These are phyloP conservation scores for Thalassiosira mediterranea DNA, from an alignment of 352 stramenopile genomes.

Conservation along the genomic window DNA sequence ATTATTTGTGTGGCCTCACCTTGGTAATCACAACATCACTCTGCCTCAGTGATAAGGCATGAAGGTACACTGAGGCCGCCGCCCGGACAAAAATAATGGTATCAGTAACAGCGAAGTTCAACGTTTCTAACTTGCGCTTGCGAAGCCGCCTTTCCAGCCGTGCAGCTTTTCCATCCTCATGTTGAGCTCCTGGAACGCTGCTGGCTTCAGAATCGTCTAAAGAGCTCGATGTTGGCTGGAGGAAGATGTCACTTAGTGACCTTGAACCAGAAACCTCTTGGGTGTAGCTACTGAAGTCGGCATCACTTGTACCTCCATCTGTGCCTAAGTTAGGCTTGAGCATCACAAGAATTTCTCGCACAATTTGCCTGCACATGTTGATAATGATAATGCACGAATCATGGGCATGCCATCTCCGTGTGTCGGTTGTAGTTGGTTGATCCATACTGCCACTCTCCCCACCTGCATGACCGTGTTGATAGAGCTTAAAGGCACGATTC, in stretches of 20 bases:
- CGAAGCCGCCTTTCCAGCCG: constrained; percentile 17
- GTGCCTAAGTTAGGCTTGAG: constrained; percentile 49
- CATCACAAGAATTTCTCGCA: constrained; percentile 74
- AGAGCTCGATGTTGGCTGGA: constrained; percentile 41
- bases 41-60: constrained; percentile 69
- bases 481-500: constrained; percentile 30
- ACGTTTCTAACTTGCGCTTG: constrained; percentile 38
- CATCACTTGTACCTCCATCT: constrained; percentile 24
- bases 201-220: constrained; percentile 33
- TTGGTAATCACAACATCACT: constrained; percentile 79
- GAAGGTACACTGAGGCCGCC: constrained; percentile 81
- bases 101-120: constrained; percentile 68
- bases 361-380: constrained; percentile 76
- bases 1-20: no score
- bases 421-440: constrained; percentile 56
- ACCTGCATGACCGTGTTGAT: constrained; percentile 17
- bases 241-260: constrained; percentile 48
- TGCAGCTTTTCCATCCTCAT: constrained; percentile 41
- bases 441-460: constrained; percentile 24
- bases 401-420: constrained; percentile 78
- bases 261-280: constrained; percentile 46
- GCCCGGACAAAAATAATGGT: constrained; percentile 83
- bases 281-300: constrained; percentile 12
- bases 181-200: constrained; percentile 8
- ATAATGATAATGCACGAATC: constrained; percentile 80